Conservation (phyloP, 2,329 filamentous ascomycete species). For the Xylariaceae sp. region DNA sequence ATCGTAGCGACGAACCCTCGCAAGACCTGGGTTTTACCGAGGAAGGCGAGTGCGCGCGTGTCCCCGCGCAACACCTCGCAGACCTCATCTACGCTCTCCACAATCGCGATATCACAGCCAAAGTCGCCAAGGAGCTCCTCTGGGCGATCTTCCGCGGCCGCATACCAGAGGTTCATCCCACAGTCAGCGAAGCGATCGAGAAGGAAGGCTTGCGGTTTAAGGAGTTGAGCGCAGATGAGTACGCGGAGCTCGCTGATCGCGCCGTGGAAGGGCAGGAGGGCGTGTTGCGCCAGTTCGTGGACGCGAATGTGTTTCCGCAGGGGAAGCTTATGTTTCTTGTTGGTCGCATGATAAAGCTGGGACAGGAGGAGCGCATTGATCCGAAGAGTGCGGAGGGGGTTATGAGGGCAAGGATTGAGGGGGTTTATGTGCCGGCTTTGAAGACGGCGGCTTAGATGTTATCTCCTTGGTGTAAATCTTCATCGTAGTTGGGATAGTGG, state of each 20-base stretch:
- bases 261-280: conserved; percentile 44
- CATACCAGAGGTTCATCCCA: conserved; percentile 34
- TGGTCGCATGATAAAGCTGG: conserved; percentile 53
- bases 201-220: conserved; percentile 49
- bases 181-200: conserved; percentile 43
- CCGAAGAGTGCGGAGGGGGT: conserved; percentile 46
- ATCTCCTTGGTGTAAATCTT: no score
- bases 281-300: conserved; percentile 42
- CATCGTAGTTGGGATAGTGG: no score
- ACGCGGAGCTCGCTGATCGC: conserved; percentile 41
- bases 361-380: conserved; percentile 50
- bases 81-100: conserved; percentile 48
- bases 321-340: conserved; percentile 58
- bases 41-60: conserved; percentile 43
- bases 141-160: conserved; percentile 47
- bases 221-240: conserved; percentile 45
- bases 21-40: conserved; percentile 36
- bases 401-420: conserved; percentile 35
- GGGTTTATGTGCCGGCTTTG: conserved; percentile 24
- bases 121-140: conserved; percentile 54
- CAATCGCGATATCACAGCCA: conserved; percentile 47
- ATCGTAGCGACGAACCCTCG: conserved; percentile 34
- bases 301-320: conserved; percentile 44
- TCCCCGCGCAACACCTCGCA: conserved; percentile 44
- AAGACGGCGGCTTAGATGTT: neutral